phyloP scores from a whole-genome alignment of 768 basidiomycete species.

The Mycena chlorophos region DNA sequence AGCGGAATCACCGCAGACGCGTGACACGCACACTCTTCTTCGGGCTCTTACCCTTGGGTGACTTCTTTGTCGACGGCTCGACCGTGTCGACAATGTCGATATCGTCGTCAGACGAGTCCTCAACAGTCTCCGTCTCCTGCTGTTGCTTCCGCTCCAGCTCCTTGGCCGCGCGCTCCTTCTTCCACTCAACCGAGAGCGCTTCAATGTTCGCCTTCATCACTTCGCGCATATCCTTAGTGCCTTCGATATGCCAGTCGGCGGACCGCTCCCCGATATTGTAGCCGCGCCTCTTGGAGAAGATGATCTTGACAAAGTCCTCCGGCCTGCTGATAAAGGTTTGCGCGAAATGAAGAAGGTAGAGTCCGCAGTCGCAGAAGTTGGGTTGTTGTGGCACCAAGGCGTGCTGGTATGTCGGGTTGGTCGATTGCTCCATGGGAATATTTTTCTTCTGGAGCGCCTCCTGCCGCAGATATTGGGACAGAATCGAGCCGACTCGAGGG shows the following conservation, averaged over 20 bases:
- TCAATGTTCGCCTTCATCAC: conserved; percentile 42
- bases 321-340: conserved; percentile 73
- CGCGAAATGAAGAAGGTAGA: conserved; percentile 88
- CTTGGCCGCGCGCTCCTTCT: conserved; percentile 42
- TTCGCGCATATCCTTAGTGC: conserved; percentile 49
- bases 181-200: conserved; percentile 56
- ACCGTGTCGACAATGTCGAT: conserved; percentile 42
- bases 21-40: not conserved
- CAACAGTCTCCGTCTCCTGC: conserved; percentile 31
- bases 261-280: conserved; percentile 38
- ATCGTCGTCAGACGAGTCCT: conserved; percentile 42
- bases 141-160: conserved; percentile 41
- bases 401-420: conserved; percentile 45
- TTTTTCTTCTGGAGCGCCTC: conserved; percentile 79
- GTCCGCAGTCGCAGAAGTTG: conserved; percentile 90
- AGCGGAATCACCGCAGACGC: not conserved
- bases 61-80: not conserved
- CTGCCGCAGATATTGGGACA: conserved; percentile 64
- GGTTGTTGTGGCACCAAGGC: conserved; percentile 77
- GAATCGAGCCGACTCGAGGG: conserved; percentile 56
- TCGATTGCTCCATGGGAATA: conserved; percentile 30
- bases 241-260: conserved; percentile 52
- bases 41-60: not conserved
- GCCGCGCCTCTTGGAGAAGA: conserved; percentile 35
- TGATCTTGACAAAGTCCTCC: conserved; percentile 45